These are phyloP conservation scores for Penicillium sp. DNA, from an alignment of 2,329 filamentous ascomycete genomes.

Conservation along the genomic window DNA sequence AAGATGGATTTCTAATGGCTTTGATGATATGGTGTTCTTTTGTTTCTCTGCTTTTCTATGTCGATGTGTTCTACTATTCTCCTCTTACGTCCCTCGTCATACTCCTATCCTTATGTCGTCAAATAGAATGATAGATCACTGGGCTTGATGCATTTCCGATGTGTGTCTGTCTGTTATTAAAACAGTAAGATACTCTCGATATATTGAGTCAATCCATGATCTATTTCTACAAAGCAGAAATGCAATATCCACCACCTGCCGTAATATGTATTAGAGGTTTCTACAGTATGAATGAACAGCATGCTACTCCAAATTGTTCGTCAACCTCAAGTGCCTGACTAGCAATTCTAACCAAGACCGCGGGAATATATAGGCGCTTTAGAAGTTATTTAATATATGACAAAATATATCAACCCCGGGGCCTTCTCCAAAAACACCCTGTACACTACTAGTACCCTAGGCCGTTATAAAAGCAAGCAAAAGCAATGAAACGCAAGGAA, in stretches of 20 bases:
- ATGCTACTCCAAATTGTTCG: background rate
- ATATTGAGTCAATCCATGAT: conserved; percentile 14
- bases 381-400: conserved; percentile 2
- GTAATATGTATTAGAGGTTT: background rate
- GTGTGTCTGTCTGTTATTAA: background rate
- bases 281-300: background rate
- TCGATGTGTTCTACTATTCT: conserved; percentile 20
- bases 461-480: background rate
- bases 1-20: conserved; percentile 61
- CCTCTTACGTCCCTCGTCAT: conserved; percentile 9
- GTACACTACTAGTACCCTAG: conserved; percentile 15
- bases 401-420: background rate
- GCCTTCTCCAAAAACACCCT: conserved; percentile 7
- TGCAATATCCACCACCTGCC: background rate
- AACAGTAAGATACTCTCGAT: background rate
- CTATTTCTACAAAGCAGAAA: background rate
- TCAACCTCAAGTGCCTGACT: background rate
- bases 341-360: background rate
- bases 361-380: background rate
- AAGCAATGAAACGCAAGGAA: background rate
- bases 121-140: conserved; percentile 21
- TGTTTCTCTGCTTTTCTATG: conserved; percentile 11
- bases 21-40: conserved; percentile 18
- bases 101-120: conserved; percentile 9
- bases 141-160: background rate